These are phyloP conservation scores for Ceraceosorus guamensis DNA, from an alignment of 1,284 basidiomycete species.

Conservation along the genomic window DNA sequence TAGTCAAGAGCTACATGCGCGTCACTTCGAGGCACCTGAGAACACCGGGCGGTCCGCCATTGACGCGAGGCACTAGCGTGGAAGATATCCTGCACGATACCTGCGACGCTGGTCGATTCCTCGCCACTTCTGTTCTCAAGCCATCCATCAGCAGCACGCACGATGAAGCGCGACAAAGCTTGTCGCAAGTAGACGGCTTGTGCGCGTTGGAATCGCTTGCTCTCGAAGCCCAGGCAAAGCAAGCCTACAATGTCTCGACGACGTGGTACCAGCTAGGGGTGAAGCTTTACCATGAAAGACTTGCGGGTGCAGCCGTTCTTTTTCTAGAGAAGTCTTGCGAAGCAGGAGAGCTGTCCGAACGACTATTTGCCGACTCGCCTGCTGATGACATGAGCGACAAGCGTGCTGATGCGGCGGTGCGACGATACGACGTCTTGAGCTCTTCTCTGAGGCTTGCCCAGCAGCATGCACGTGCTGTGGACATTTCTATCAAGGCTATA, in stretches of 20 bases:
- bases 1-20: no score
- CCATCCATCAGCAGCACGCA: background rate
- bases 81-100: no score
- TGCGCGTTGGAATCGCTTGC: slow-evolving; percentile 10
- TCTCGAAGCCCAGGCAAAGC: background rate
- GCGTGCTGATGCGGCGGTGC: slow-evolving; percentile 9
- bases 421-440: slow-evolving; percentile 23
- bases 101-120: no score
- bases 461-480: slow-evolving; percentile 11
- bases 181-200: background rate
- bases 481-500: slow-evolving; percentile 2
- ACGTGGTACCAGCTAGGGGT: background rate
- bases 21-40: no score
- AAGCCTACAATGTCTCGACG: background rate
- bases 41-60: no score
- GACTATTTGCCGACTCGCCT: background rate
- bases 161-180: background rate
- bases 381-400: background rate
- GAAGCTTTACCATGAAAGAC: background rate
- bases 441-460: slow-evolving; percentile 21
- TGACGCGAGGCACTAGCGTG: no score
- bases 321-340: background rate
- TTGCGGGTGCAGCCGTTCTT: background rate
- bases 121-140: no score
- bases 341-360: background rate